These are phyloP conservation scores for Coffea humblotiana DNA, from an alignment of 305 asterid genomes.

Conservation along the genomic window DNA sequence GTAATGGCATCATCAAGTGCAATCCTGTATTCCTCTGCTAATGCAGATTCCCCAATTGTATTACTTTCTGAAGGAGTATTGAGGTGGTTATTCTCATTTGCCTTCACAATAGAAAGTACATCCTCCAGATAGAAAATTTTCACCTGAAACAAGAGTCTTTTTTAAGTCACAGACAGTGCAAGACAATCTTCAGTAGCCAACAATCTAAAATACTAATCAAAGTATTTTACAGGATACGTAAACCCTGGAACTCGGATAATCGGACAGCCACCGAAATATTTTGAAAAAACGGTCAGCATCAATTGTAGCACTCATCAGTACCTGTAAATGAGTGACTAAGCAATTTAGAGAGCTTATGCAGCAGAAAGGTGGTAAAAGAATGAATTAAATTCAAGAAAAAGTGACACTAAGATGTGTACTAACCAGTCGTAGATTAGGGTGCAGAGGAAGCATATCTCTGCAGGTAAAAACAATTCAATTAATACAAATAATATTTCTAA, in stretches of 20 bases:
- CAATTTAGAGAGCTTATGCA: background rate
- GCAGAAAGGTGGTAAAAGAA: slow-evolving; percentile 5
- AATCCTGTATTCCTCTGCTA: slow-evolving; percentile 58
- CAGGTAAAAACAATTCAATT: slow-evolving; percentile 31
- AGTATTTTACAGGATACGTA: slow-evolving; percentile 72
- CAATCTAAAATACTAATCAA: slow-evolving; percentile 3
- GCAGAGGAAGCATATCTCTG: slow-evolving; percentile 85
- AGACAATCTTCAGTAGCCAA: slow-evolving; percentile 9
- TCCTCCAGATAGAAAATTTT: slow-evolving; percentile 75
- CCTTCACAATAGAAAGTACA: slow-evolving; percentile 62
- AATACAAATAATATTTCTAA: background rate
- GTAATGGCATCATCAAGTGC: slow-evolving; percentile 87
- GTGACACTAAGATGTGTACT: slow-evolving; percentile 26
- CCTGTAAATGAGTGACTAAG: slow-evolving; percentile 43
- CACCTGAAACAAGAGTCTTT: slow-evolving; percentile 50
- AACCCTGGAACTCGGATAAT: slow-evolving; percentile 91
- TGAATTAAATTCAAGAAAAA: background rate
- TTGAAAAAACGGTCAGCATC: slow-evolving; percentile 89
- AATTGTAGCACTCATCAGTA: slow-evolving; percentile 96
- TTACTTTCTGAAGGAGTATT: slow-evolving; percentile 27
- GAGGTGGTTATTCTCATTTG: slow-evolving; percentile 38
- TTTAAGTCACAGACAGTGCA: slow-evolving; percentile 24
- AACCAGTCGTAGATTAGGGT: slow-evolving; percentile 90
- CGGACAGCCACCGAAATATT: slow-evolving; percentile 90
- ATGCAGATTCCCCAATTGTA: slow-evolving; percentile 36